These are phyloP conservation scores for Phytophthora sojae DNA, from an alignment of 352 stramenopile genomes.

Conservation along the genomic window DNA sequence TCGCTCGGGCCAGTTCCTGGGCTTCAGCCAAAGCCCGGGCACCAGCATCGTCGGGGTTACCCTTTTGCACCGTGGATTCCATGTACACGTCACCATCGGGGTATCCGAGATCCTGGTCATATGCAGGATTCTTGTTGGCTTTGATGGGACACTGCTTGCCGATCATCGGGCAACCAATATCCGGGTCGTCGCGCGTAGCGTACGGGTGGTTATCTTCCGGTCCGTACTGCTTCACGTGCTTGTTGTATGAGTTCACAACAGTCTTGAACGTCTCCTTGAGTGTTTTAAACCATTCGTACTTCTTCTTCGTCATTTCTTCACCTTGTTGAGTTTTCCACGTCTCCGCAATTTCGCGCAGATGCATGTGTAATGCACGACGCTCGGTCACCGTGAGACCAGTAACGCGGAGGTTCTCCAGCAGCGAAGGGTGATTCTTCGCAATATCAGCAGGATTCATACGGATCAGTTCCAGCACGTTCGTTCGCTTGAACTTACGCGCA, in stretches of 20 bases:
- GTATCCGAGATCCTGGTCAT: conserved; percentile 84
- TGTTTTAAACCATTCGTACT: conserved; percentile 93
- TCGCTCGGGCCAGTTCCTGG: conserved; percentile 59
- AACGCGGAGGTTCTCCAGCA: conserved; percentile 92
- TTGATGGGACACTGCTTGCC: conserved; percentile 93
- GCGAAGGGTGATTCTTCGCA: conserved; percentile 88
- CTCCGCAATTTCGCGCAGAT: conserved; percentile 85
- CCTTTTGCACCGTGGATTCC: conserved; percentile 73
- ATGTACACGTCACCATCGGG: conserved; percentile 85
- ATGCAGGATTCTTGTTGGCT: conserved; percentile 77
- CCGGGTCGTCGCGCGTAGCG: conserved; percentile 81
- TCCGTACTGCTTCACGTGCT: conserved; percentile 92
- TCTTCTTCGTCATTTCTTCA: conserved; percentile 93
- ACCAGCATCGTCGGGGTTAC: conserved; percentile 74
- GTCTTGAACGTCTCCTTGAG: conserved; percentile 94
- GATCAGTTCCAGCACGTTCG: conserved; percentile 92
- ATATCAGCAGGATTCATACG: conserved; percentile 90
- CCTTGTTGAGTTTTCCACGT: conserved; percentile 90
- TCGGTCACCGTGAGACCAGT: conserved; percentile 92
- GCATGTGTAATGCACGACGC: conserved; percentile 88
- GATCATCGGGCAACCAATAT: conserved; percentile 87
- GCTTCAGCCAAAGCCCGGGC: conserved; percentile 74
- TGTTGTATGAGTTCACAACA: conserved; percentile 91
- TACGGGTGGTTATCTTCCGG: conserved; percentile 90
- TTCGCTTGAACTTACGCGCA: conserved; percentile 93